Conservation (phyloP, 306 rosid species). For the Cucurbita argyrosperma region DNA sequence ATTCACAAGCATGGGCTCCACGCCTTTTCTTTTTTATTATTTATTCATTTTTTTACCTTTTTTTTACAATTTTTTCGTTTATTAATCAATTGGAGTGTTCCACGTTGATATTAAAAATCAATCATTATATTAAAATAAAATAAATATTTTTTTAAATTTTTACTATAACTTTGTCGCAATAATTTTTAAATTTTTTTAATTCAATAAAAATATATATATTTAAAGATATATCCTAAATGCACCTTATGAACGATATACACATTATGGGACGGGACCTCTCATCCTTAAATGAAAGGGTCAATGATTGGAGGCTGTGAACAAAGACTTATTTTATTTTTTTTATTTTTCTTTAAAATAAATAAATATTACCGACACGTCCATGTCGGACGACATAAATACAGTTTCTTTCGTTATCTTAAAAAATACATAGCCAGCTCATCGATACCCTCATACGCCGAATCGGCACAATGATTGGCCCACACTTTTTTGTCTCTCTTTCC, state of each 20-base stretch:
- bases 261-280: not conserved
- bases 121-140: too few relatives aligned
- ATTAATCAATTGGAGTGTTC: too few relatives aligned
- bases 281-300: not conserved
- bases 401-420: conserved; percentile 9
- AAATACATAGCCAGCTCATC: conserved; percentile 35
- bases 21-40: not conserved
- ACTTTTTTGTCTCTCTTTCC: conserved; percentile 5
- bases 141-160: too few relatives aligned
- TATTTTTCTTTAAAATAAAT: not conserved
- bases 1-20: conserved; percentile 17
- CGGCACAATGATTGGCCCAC: conserved; percentile 15
- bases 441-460: conserved; percentile 11
- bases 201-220: too few relatives aligned
- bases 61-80: not conserved
- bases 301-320: not conserved
- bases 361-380: conserved; percentile 30
- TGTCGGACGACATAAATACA: conserved; percentile 16
- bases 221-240: too few relatives aligned
- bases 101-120: too few relatives aligned
- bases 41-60: not conserved
- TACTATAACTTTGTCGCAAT: too few relatives aligned
- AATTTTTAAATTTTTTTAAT: too few relatives aligned
- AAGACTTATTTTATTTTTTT: not conserved
- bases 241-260: not conserved